Evolutionary conservation across 768 basidiomycete species (phyloP).

Genomic region (Panellus pusillus): DNA sequence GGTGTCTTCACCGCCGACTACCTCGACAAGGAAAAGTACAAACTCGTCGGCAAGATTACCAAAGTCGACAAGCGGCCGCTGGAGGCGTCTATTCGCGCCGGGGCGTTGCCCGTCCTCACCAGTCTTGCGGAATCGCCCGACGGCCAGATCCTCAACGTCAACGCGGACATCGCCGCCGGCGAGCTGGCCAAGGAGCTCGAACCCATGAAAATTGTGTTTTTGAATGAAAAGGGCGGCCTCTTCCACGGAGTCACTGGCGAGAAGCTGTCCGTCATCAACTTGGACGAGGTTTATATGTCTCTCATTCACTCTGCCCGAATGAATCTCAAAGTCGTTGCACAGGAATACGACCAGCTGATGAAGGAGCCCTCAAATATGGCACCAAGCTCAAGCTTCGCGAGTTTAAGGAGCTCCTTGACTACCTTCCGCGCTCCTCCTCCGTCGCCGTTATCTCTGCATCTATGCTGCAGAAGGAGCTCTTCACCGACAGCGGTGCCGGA

Average conservation of each 20-base stretch:
- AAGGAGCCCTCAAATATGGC: constrained; percentile 95
- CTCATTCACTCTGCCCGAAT: neutral
- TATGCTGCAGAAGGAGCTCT: constrained; percentile 94
- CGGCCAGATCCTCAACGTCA: constrained; percentile 99
- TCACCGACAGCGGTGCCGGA: constrained; percentile 97
- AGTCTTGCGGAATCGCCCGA: constrained; percentile 92
- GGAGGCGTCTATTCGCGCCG: constrained; percentile 94
- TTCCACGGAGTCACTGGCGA: constrained; percentile 97
- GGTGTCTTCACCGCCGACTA: constrained; percentile 96
- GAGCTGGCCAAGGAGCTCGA: constrained; percentile 98
- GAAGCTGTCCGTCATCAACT: constrained; percentile 93
- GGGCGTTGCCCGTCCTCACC: constrained; percentile 93
- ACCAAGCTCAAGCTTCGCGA: constrained; percentile 99
- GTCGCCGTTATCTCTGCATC: constrained; percentile 96
- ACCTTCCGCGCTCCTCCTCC: constrained; percentile 96
- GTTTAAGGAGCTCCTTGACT: constrained; percentile 98
- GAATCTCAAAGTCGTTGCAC: constrained; percentile 7
- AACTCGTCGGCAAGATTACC: constrained; percentile 93
- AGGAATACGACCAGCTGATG: constrained; percentile 97
- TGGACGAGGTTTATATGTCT: constrained; percentile 75
- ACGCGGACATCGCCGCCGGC: constrained; percentile 97
- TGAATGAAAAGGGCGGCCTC: constrained; percentile 97
- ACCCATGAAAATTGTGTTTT: constrained; percentile 96
- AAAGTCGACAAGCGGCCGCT: constrained; percentile 94
- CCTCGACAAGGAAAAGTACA: constrained; percentile 93